Base-by-base conservation (phyloP, 1,139 yeast species). In the Pichia kudriavzevii region DNA sequence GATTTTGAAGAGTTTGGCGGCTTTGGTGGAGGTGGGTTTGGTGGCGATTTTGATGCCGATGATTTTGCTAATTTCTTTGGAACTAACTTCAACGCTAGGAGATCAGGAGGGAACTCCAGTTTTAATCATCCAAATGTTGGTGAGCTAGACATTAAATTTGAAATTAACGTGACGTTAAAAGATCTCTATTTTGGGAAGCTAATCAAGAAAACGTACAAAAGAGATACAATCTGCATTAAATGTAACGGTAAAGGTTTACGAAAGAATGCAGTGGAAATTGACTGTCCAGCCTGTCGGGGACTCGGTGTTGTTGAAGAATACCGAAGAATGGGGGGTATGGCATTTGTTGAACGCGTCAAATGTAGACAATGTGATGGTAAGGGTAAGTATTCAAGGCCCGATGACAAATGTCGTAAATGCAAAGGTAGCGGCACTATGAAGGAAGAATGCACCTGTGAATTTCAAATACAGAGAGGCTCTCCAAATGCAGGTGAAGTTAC, bases 151-250 rank as follows among this genome's bases (percentile, higher is more conserved):
- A 93, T 88, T 0, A 61, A 63, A 18, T 58, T 83, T 32, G 72
- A 75, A 26, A 72, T 81, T 8, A 72, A 69, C 7, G 76, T 87
- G 7, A 67, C 81, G 0, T 59, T 87, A 38, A 85, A 77, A 39
- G 96, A 88, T 43, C 60, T 85, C 30, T 91, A 74, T 64, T 73
- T 72, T 46, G 97, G 98, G 8, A 84, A 84, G 53, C 73, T 77
- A 12, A 69, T 85, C 44, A 81, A 84, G 54, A 74, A 84, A 50
- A 71, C 84, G 3, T 72, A 84, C 4, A 74, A 81, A 3, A 71
- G 96, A 52, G 74, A 82, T 50, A 67, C 80, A 14, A 60, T 85
- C 7, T 88, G 97, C 61, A 56, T 66, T 2, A 56, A 63, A 28
- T 88, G 97, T 59, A 62, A 67, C 33, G 97, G 96, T 2, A 58